Evolutionary conservation across 2,329 filamentous ascomycete species (phyloP).

Genomic region (Clarireedia hainanense): DNA sequence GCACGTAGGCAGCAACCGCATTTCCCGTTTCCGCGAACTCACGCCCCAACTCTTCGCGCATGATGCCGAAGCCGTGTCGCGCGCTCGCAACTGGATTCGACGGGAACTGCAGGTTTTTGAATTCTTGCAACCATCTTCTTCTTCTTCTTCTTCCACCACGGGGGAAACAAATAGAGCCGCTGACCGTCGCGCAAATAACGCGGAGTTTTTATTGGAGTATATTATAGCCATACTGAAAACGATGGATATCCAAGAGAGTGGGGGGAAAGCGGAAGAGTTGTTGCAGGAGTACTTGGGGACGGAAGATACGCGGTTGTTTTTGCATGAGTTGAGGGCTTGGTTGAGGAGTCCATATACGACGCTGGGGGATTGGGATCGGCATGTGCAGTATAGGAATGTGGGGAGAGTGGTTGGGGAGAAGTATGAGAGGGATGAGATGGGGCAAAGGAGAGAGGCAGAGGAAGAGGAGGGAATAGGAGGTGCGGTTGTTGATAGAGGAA

Average conservation of each 20-base stretch:
- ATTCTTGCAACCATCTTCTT: slow-evolving; percentile 45
- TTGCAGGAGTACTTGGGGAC: slow-evolving; percentile 70
- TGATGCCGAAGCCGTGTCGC: slow-evolving; percentile 61
- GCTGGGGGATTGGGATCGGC: slow-evolving; percentile 67
- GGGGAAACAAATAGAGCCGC: slow-evolving; percentile 1
- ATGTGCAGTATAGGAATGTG: slow-evolving; percentile 25
- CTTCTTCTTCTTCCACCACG: no score
- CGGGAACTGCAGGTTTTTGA: slow-evolving; percentile 78
- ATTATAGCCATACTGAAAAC: slow-evolving; percentile 76
- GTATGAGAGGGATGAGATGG: background rate
- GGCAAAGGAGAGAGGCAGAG: background rate
- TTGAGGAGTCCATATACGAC: slow-evolving; percentile 69
- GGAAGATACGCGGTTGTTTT: slow-evolving; percentile 63
- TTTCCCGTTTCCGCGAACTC: slow-evolving; percentile 70
- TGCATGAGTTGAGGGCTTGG: slow-evolving; percentile 81
- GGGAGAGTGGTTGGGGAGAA: background rate
- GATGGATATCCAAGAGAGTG: slow-evolving; percentile 71
- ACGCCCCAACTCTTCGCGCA: slow-evolving; percentile 57
- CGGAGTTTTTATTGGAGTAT: slow-evolving; percentile 81
- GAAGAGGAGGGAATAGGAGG: background rate
- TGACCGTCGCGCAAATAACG: slow-evolving; percentile 53
- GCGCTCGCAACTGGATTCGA: slow-evolving; percentile 73
- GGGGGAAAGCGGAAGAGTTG: slow-evolving; percentile 72
- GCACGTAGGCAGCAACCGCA: slow-evolving; percentile 72
- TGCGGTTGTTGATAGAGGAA: no score